Conservation (phyloP, 805 yeast species). For the Saccharomycopsis selenospora region DNA sequence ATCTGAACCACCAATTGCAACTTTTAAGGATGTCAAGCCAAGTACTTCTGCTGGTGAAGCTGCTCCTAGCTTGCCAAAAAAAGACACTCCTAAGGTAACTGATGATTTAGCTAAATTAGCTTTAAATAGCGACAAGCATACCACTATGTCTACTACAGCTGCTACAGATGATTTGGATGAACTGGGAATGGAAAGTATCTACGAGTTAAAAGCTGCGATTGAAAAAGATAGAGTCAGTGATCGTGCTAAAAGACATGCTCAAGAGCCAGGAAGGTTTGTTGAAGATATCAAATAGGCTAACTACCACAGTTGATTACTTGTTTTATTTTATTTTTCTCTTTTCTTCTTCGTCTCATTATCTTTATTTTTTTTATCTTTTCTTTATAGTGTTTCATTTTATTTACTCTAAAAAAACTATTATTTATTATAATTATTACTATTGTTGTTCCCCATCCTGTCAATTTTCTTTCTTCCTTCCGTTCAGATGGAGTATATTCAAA, state of each 20-base stretch:
- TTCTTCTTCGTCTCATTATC: too few species aligned
- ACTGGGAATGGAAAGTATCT: slow-evolving; percentile 12
- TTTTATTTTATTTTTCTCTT: too few species aligned
- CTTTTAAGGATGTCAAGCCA: background rate
- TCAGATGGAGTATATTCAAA: too few species aligned
- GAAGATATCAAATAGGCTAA: background rate
- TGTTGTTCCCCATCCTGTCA: too few species aligned
- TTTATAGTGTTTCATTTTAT: too few species aligned
- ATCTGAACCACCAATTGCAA: background rate
- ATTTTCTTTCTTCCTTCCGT: too few species aligned
- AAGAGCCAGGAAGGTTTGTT: background rate
- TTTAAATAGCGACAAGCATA: background rate
- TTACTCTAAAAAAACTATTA: too few species aligned
- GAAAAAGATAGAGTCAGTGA: slow-evolving; percentile 15
- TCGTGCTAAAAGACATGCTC: background rate
- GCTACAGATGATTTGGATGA: slow-evolving; percentile 8
- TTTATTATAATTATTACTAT: too few species aligned
- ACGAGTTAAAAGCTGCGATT: slow-evolving; percentile 14
- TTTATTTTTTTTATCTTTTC: too few species aligned
- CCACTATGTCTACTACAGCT: slow-evolving; percentile 1
- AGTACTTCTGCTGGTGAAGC: background rate
- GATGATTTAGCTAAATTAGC: background rate
- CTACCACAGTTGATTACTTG: too few species aligned
- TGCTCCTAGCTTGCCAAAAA: background rate
- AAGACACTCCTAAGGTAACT: background rate